These are phyloP conservation scores for Boletus speciosus DNA, from an alignment of 768 basidiomycete species.

Conservation along the genomic window DNA sequence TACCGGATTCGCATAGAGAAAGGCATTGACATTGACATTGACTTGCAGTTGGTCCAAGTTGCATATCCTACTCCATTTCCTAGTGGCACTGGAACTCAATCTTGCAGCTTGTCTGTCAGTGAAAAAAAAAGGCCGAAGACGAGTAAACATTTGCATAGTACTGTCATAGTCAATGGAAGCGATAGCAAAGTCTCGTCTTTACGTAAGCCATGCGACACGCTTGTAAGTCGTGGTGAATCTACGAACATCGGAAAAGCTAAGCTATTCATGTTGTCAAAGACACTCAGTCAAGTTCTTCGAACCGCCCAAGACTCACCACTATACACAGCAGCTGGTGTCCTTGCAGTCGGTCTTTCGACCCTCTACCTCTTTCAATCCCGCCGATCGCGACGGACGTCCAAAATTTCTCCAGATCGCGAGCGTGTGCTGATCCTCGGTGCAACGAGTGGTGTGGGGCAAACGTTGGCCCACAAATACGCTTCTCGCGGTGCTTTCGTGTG, in stretches of 20 bases:
- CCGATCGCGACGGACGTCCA: constrained; percentile 29
- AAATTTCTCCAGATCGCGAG: constrained; percentile 48
- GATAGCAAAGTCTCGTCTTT: not conserved
- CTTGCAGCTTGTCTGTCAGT: not conserved
- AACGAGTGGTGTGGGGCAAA: constrained; percentile 76
- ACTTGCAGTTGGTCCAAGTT: not conserved
- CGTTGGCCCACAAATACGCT: constrained; percentile 68
- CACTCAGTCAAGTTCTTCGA: constrained; percentile 4
- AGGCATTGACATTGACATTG: not conserved
- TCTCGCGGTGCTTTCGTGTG: constrained; percentile 72
- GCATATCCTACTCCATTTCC: not conserved
- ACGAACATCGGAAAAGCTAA: not conserved
- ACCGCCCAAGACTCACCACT: constrained; percentile 5
- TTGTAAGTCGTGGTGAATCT: not conserved
- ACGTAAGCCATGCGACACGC: not conserved
- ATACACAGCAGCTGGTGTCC: constrained; percentile 4
- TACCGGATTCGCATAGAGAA: not conserved
- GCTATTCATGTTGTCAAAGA: constrained; percentile 6
- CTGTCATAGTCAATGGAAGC: too few species aligned
- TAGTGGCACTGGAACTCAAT: not conserved
- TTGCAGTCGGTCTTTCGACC: constrained; percentile 13
- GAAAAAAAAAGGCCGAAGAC: not conserved
- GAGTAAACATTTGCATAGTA: not conserved
- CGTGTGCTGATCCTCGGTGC: constrained; percentile 81
- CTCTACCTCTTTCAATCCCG: constrained; percentile 18